phyloP scores from a whole-genome alignment of 202 grass and related monocot genomes.

The Elaeis oleifera region DNA sequence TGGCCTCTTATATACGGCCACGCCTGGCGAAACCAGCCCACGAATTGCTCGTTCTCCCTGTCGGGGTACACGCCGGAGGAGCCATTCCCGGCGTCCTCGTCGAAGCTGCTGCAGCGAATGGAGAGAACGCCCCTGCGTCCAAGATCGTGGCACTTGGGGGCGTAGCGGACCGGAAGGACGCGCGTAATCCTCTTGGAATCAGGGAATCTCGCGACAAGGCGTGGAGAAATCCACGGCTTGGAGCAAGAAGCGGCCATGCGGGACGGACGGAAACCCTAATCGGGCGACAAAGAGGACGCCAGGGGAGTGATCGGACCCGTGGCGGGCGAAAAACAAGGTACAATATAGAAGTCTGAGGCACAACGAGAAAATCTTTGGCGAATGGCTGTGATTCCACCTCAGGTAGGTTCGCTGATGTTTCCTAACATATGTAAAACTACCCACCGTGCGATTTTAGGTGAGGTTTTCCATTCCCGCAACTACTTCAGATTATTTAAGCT shows the following conservation, averaged over 20 bases:
- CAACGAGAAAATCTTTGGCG: no score
- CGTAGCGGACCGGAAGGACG: not conserved
- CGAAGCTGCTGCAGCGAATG: conserved; percentile 4
- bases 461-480: no score
- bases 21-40: conserved; percentile 71
- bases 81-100: conserved; percentile 11
- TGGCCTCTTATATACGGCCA: conserved; percentile 87
- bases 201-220: not conserved
- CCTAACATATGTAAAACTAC: no score
- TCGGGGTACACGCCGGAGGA: not conserved
- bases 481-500: no score
- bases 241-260: conserved; percentile 3
- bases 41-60: conserved; percentile 48
- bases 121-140: not conserved
- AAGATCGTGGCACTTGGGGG: not conserved
- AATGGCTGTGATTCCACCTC: no score
- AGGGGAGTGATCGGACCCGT: no score
- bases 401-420: no score
- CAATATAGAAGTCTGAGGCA: no score
- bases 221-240: conserved; percentile 6
- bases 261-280: not conserved
- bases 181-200: not conserved
- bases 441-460: no score
- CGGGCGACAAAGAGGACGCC: no score
- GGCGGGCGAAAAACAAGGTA: no score